phyloP scores from a whole-genome alignment of 495 filamentous ascomycete genomes.

The Arthonia radiata region DNA sequence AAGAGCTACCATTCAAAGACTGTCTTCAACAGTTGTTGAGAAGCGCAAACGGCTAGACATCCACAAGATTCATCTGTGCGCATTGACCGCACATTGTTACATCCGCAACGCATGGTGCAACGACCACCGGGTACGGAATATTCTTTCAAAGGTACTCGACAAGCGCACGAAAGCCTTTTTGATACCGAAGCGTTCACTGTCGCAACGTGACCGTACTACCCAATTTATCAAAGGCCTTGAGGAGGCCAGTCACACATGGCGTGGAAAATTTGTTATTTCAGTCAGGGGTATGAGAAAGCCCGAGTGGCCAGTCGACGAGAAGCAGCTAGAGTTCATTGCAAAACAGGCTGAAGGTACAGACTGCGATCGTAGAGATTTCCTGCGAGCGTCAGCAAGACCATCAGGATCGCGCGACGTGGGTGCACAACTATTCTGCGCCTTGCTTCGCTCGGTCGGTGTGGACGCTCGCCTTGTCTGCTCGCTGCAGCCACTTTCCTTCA shows the following conservation, averaged over 20 bases:
- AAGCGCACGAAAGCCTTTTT: conserved; percentile 35
- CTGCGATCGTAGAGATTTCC: too few relatives aligned
- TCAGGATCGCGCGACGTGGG: conserved; percentile 72
- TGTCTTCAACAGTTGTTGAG: conserved; percentile 41
- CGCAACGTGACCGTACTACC: conserved; percentile 44
- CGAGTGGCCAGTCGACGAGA: too few relatives aligned
- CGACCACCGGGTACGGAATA: conserved; percentile 38
- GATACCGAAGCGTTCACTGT: conserved; percentile 32
- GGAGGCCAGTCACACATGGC: conserved; percentile 35
- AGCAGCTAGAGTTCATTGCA: too few relatives aligned
- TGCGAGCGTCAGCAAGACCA: conserved; percentile 33
- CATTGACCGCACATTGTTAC: conserved; percentile 49
- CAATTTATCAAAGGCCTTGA: conserved; percentile 58
- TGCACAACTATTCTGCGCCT: conserved; percentile 67
- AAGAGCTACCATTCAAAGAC: too few relatives aligned
- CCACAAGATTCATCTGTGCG: conserved; percentile 71
- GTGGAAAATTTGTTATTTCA: too few relatives aligned
- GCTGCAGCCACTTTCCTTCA: conserved; percentile 58
- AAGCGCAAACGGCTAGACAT: conserved; percentile 44
- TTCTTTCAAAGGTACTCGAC: too few relatives aligned
- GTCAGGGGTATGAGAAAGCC: too few relatives aligned
- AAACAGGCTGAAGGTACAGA: too few relatives aligned
- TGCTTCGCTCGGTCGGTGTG: conserved; percentile 54
- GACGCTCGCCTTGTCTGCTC: conserved; percentile 83
- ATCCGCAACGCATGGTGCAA: conserved; percentile 78